Conservation (phyloP, 2,329 filamentous ascomycete genomes). For the Aspergillus sojae region DNA sequence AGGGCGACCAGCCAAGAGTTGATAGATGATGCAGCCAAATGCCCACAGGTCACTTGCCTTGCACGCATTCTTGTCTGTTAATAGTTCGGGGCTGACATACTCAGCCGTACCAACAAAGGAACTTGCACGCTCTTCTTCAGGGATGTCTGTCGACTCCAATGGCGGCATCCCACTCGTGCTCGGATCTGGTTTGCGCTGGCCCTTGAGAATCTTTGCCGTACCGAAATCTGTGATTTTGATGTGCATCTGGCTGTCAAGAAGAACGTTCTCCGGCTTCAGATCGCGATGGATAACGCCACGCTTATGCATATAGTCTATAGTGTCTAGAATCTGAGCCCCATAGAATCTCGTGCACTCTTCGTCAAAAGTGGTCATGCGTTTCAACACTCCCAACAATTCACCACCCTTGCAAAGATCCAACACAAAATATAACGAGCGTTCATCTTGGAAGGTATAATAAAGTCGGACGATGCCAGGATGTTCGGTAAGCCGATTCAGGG, state of each 20-base stretch:
- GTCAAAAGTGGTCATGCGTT: constrained; percentile 93
- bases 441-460: constrained; percentile 99
- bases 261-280: constrained; percentile 93
- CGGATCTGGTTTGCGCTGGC: constrained; percentile 49
- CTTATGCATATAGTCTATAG: constrained; percentile 97
- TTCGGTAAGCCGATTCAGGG: constrained; percentile 90
- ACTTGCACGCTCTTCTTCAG: constrained; percentile 74
- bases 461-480: constrained; percentile 94
- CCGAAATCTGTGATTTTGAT: constrained; percentile 99
- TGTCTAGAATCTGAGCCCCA: constrained; percentile 90
- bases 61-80: constrained; percentile 95
- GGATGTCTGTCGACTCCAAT: constrained; percentile 56
- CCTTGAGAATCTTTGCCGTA: constrained; percentile 87
- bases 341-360: constrained; percentile 94
- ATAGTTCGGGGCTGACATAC: constrained; percentile 95
- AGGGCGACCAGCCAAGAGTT: constrained; percentile 90
- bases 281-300: constrained; percentile 95
- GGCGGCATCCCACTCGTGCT: constrained; percentile 49
- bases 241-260: constrained; percentile 93
- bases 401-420: constrained; percentile 90
- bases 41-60: constrained; percentile 98
- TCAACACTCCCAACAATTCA: constrained; percentile 87
- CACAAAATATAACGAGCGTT: constrained; percentile 94
- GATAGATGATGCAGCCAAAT: constrained; percentile 97
- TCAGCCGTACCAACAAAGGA: constrained; percentile 98